A percentile compares a stretch with the other conserved stretches of the same genome.
These are phyloP conservation scores for Atkinsonella texensis DNA, from an alignment of 2,329 filamentous ascomycete genomes.

Conservation along the genomic window DNA sequence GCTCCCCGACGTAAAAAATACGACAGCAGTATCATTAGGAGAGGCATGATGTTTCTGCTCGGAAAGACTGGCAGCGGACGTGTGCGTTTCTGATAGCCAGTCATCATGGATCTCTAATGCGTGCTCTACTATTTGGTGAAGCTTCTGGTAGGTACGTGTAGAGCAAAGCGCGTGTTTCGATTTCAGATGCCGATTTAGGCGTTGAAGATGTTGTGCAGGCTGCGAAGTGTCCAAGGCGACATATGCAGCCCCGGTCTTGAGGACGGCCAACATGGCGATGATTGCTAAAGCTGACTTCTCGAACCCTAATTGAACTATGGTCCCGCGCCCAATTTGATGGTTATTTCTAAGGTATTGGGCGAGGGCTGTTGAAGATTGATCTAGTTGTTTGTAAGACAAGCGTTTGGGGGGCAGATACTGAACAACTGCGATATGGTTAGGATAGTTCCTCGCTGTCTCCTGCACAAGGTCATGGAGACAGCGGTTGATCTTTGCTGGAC, in stretches of 20 bases:
- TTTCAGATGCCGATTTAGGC: neutral
- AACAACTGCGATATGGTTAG: neutral
- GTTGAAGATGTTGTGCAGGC: neutral
- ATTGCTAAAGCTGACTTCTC: conserved; percentile 9
- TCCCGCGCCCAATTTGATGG: conserved; percentile 15
- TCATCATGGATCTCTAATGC: neutral
- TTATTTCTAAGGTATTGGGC: neutral
- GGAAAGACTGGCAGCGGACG: neutral
- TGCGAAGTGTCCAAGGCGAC: neutral
- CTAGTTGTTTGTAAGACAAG: conserved; percentile 13
- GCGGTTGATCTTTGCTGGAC: neutral
- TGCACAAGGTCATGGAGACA: neutral
- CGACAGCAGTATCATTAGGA: neutral
- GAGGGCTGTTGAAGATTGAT: conserved; percentile 2
- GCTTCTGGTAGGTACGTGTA: neutral
- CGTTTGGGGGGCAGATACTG: neutral
- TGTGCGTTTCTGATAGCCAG: neutral
- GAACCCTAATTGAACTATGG: conserved; percentile 8
- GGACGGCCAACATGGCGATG: conserved; percentile 9
- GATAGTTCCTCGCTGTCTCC: neutral
- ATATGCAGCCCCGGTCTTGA: conserved; percentile 4
- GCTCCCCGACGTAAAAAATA: neutral
- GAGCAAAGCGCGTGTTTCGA: neutral
- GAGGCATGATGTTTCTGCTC: neutral
- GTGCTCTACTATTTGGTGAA: neutral